Evolutionary conservation across 2,329 filamentous ascomycete species (phyloP).

Genomic region (Geosmithia flava): DNA sequence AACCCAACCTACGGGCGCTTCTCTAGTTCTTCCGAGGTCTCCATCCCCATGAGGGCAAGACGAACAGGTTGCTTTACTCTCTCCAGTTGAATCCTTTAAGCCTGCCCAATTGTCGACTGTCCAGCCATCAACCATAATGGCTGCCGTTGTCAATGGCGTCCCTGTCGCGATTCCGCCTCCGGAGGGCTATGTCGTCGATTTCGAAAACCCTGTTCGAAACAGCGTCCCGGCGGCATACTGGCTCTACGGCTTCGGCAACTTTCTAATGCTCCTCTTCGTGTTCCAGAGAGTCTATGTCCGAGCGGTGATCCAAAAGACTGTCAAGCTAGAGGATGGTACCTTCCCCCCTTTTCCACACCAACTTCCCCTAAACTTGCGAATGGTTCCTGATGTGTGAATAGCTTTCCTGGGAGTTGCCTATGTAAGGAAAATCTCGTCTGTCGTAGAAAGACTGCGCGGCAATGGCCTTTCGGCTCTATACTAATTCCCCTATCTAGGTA

Average conservation of each 20-base stretch:
- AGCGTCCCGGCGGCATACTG: slow-evolving; percentile 9
- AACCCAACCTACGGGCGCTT: no score
- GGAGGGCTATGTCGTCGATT: slow-evolving; percentile 18
- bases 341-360: neutral
- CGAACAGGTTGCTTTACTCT: neutral
- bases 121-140: neutral
- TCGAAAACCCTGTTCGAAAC: slow-evolving; percentile 15
- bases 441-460: neutral
- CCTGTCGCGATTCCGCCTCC: slow-evolving; percentile 12
- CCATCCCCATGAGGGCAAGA: no score
- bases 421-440: neutral
- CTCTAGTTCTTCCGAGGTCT: no score
- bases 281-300: slow-evolving; percentile 14
- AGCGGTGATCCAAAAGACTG: slow-evolving; percentile 8
- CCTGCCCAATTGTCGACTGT: neutral
- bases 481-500: neutral
- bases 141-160: slow-evolving; percentile 3
- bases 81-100: neutral
- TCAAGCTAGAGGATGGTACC: slow-evolving; percentile 13
- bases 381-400: neutral
- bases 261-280: slow-evolving; percentile 9
- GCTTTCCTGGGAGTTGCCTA: neutral
- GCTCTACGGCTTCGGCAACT: slow-evolving; percentile 6
- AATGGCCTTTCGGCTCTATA: neutral
- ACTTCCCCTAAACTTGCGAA: neutral